These are phyloP conservation scores for Penicillium vulpinum DNA, from an alignment of 2,329 filamentous ascomycete species.

Conservation along the genomic window DNA sequence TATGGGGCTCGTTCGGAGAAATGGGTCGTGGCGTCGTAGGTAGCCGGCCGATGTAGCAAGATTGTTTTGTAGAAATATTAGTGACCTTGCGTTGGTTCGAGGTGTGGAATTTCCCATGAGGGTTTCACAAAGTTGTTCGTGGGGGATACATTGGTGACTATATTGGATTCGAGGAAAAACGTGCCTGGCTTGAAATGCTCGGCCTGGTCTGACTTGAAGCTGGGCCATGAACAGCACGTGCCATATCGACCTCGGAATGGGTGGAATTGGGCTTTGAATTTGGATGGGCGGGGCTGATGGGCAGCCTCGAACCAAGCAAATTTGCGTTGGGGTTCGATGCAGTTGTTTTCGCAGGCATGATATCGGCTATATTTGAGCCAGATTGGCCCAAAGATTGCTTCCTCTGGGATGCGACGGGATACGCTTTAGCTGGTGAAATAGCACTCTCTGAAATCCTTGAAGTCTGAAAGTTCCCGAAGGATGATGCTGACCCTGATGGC, in stretches of 20 bases:
- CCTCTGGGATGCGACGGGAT: neutral
- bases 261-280: neutral
- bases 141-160: neutral
- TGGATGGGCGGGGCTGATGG: conserved; percentile 6
- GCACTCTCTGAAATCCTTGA: neutral
- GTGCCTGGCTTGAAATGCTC: neutral
- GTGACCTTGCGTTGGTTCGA: neutral
- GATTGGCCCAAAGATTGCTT: neutral
- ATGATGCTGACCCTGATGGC: neutral
- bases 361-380: neutral
- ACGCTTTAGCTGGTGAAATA: neutral
- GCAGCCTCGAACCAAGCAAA: neutral
- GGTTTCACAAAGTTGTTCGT: neutral
- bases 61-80: conserved; percentile 9
- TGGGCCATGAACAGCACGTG: neutral
- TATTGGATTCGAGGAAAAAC: neutral
- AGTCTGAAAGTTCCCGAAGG: neutral
- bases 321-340: neutral
- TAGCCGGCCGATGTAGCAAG: conserved; percentile 10
- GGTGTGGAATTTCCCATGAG: neutral
- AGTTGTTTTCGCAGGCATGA: neutral
- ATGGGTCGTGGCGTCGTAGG: conserved; percentile 14
- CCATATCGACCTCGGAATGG: neutral
- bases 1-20: conserved; percentile 20
- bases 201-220: neutral